Evolutionary conservation across 345 rosid species (phyloP), one percentile per base, ranked within the genome.

Genomic region (Salix purpurea): DNA sequence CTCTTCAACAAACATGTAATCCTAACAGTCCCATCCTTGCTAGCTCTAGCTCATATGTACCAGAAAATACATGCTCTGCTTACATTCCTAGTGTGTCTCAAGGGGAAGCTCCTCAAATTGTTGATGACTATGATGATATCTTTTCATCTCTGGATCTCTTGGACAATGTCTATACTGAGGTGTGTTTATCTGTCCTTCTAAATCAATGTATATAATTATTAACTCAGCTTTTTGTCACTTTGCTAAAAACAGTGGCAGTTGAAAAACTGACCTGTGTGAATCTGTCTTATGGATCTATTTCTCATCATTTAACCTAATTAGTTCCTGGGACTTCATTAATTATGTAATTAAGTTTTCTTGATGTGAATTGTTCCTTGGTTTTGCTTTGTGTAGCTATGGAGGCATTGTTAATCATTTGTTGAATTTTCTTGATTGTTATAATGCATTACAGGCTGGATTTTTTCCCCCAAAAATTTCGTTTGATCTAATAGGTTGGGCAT

Each of bases 111-210:
- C 44, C 84, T 72, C 84, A 37, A 24, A 28, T 67, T 65, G 65
- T 58, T 4, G 67, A 23, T 58, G 81, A 67, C 1, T 11, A 40
- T 19, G 83, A 80, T 37, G 86, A 78, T 44, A 16, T 87, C 12
- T 21, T 28, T 32, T 18, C 80, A 7, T 37, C 83, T 88, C 42
- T 88, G 76, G 88, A 8, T 71, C 1, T 39, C 40, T 85, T 89
- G 64, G 82, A 21, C 60, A 70, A 77, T 64, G 69, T 18, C 48
- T 70, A 65, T 32, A 67, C 68, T 48, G 78, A 85, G 81, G 88
- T 82, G 21, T 40, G 69, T 66, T 56, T 19, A 26, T 73, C 21
- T 61, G 1, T 44, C 68, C 71, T 23, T 72, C 5, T 1, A 11
- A 2, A 67, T 65, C 50, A 37, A n/a, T 13, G 28, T 1, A 1